Percentiles rank a stretch among this genome's conserved stretches.
phyloP scores from a whole-genome alignment of 2,329 filamentous ascomycete genomes.

The Aspergillus sp. region DNA sequence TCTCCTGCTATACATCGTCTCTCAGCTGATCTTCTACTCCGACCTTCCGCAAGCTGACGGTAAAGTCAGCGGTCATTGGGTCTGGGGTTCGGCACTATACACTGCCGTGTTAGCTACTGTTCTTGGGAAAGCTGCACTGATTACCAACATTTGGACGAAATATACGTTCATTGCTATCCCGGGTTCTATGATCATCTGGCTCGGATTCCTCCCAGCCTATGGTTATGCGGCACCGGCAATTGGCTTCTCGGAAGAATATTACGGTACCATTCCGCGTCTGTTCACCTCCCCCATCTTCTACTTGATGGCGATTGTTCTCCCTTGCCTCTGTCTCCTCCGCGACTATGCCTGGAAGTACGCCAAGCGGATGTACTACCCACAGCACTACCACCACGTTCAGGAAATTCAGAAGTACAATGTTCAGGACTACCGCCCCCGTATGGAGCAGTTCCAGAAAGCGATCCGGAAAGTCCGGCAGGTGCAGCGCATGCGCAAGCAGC shows the following conservation, averaged over 20 bases:
- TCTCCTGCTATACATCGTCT: slow-evolving; percentile 83
- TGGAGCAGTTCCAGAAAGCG: slow-evolving; percentile 99
- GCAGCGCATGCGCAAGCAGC: slow-evolving; percentile 98
- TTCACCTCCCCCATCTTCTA: slow-evolving; percentile 86
- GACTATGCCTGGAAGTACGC: slow-evolving; percentile 97
- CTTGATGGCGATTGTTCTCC: slow-evolving; percentile 80
- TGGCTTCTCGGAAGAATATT: slow-evolving; percentile 78
- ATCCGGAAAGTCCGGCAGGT: slow-evolving; percentile 98
- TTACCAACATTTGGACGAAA: slow-evolving; percentile 98
- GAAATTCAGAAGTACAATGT: slow-evolving; percentile 99
- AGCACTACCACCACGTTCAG: slow-evolving; percentile 96
- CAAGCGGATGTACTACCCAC: slow-evolving; percentile 94
- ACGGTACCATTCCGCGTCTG: slow-evolving; percentile 76
- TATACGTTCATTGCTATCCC: slow-evolving; percentile 95
- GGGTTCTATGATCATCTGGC: slow-evolving; percentile 88
- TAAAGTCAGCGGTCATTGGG: slow-evolving; percentile 87
- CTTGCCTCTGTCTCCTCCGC: slow-evolving; percentile 76
- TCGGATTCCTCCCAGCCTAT: slow-evolving; percentile 85
- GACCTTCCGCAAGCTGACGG: slow-evolving; percentile 80
- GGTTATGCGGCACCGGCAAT: slow-evolving; percentile 81
- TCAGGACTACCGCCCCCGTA: slow-evolving; percentile 94
- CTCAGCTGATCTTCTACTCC: slow-evolving; percentile 75
- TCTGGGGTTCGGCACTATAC: slow-evolving; percentile 95
- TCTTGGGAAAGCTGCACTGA: slow-evolving; percentile 87
- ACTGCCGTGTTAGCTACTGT: slow-evolving; percentile 91